Evolutionary conservation across 1,139 yeast species (phyloP), one percentile per base, ranked within the genome.

Genomic region (Nakaseomyces uthaithaninus): DNA sequence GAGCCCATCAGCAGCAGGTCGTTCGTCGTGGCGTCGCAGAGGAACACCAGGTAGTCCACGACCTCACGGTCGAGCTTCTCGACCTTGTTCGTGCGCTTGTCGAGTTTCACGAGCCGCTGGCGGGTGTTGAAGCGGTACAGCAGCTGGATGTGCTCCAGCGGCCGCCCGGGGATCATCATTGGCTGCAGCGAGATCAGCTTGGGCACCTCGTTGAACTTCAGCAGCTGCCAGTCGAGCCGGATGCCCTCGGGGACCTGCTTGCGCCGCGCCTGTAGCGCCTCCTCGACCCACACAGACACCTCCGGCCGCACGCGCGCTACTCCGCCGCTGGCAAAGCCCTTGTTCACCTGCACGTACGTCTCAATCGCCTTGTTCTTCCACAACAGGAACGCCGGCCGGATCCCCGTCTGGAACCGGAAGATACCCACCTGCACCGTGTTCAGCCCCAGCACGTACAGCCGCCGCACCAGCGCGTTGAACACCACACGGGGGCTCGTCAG

Each of bases 331-430:
- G 86, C 84, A 64, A 82, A 82, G 3, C 82, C 78, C 52, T 74
- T 73, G 62, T 82, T 81, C 14, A 81, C 77, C 42, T 72, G 69
- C 24, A 77, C 78, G 55, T 75, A 81, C 39, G 66, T 67, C 50
- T 80, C 81, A 46, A 82, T 72, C 12, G 87, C 86, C 36, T 71
- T 71, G 57, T 81, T 82, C 57, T 79, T 80, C 89, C 89, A 81
- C 45, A 75, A 70, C 36, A 76, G 63, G 57, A 80, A 79, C 36
- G 76, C 68, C 18, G 87, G 84, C 54, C 72, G 76, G 50, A 75
- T 64, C 27, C 79, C 78, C 40, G 81, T 75, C 48, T 75, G 77
- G 52, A 74, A 69, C 48, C 82, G 74, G 55, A 77, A 76, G 50
- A 76, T 68, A 30, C 76, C 81, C 12, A 80, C 75, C 55, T 75